Evolutionary conservation across 495 filamentous ascomycete species (phyloP).

Genomic region (Aspergillus cristatus): DNA sequence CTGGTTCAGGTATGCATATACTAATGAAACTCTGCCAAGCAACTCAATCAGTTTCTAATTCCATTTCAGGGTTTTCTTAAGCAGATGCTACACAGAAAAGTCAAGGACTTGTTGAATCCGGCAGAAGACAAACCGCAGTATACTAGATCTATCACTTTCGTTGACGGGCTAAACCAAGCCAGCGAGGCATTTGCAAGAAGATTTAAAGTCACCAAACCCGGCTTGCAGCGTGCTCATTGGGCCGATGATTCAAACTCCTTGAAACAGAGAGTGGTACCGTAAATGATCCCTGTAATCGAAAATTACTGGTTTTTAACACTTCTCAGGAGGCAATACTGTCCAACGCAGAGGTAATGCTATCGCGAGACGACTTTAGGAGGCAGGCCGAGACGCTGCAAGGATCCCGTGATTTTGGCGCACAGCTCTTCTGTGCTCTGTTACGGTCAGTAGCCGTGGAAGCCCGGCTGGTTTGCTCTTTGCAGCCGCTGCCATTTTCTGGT

Average conservation of each 20-base stretch:
- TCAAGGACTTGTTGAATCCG: conserved; percentile 53
- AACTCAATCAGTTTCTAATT: conserved; percentile 4
- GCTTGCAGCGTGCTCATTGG: conserved; percentile 64
- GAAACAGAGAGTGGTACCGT: conserved; percentile 41
- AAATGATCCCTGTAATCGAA: background rate
- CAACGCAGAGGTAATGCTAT: conserved; percentile 36
- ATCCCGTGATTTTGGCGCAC: conserved; percentile 81
- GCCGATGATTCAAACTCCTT: conserved; percentile 51
- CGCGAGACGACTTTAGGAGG: conserved; percentile 59
- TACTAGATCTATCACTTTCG: conserved; percentile 58
- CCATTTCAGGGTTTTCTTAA: conserved; percentile 41
- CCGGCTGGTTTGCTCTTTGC: conserved; percentile 88
- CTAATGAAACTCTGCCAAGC: no score
- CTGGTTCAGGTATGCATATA: conserved; percentile 44
- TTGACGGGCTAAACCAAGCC: conserved; percentile 65
- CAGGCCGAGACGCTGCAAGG: conserved; percentile 59
- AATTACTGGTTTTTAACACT: conserved; percentile 2
- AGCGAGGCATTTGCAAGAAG: conserved; percentile 54
- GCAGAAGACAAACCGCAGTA: conserved; percentile 57
- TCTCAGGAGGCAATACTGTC: conserved; percentile 27
- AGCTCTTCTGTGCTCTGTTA: conserved; percentile 81
- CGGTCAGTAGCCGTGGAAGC: conserved; percentile 68
- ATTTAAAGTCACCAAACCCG: conserved; percentile 62
- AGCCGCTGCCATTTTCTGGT: conserved; percentile 65
- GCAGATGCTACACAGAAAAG: conserved; percentile 50